Conservation (phyloP, 768 basidiomycete species). For the Tylopilus vinaceipallidus region DNA sequence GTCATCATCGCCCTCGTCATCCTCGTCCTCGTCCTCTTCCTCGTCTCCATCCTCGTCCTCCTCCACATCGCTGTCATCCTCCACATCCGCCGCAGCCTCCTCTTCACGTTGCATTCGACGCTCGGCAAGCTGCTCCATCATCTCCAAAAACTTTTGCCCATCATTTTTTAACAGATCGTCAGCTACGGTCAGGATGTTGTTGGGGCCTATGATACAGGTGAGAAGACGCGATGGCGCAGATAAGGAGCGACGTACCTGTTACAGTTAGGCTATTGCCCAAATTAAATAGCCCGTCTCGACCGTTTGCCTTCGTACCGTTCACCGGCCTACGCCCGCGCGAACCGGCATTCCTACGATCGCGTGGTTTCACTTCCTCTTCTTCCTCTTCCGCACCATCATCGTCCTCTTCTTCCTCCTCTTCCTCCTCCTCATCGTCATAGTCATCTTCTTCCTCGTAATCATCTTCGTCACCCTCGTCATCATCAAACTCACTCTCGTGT, state of each 20-base stretch:
- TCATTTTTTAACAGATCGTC: slow-evolving; percentile 99
- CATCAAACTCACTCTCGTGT: slow-evolving; percentile 64
- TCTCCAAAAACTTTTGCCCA: slow-evolving; percentile 98
- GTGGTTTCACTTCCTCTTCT: slow-evolving; percentile 47
- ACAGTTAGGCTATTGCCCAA: slow-evolving; percentile 84
- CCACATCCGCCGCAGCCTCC: slow-evolving; percentile 57
- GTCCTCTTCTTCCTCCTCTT: slow-evolving; percentile 70
- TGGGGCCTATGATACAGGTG: slow-evolving; percentile 54
- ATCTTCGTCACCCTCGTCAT: slow-evolving; percentile 58
- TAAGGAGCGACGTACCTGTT: slow-evolving; percentile 50
- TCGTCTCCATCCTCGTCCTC: slow-evolving; percentile 61
- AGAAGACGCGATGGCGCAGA: slow-evolving; percentile 15
- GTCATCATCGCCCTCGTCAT: slow-evolving; percentile 55
- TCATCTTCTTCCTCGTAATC: slow-evolving; percentile 55
- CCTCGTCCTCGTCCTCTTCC: slow-evolving; percentile 64
- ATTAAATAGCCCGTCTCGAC: slow-evolving; percentile 70
- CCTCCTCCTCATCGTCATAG: slow-evolving; percentile 60
- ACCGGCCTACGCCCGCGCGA: slow-evolving; percentile 39
- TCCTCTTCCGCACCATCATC: slow-evolving; percentile 65
- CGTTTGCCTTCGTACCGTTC: slow-evolving; percentile 46
- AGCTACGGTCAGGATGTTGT: slow-evolving; percentile 96
- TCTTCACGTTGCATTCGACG: slow-evolving; percentile 91
- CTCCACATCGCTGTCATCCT: slow-evolving; percentile 59
- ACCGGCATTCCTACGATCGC: slow-evolving; percentile 33
- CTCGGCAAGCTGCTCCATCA: slow-evolving; percentile 99